These are phyloP conservation scores for Microbotryum scabiosae DNA, from an alignment of 1,284 basidiomycete species.

Conservation along the genomic window DNA sequence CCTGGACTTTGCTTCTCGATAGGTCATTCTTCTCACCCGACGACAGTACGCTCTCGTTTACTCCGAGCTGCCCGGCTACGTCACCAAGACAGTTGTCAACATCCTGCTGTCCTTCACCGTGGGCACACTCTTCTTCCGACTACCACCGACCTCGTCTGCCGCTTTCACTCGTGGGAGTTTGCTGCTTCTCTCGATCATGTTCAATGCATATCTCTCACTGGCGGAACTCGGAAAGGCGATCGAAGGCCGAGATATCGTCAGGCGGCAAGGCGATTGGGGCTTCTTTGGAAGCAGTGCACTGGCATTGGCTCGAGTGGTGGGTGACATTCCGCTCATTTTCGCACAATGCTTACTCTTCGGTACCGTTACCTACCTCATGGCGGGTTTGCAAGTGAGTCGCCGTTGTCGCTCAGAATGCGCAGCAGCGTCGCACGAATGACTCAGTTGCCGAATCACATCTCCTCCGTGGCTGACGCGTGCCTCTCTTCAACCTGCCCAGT, in stretches of 20 bases:
- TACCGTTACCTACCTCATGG: conserved; percentile 34
- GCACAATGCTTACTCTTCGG: conserved; percentile 34
- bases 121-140: conserved; percentile 32
- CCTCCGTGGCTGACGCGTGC: too few relatives aligned
- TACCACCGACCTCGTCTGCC: conserved; percentile 27
- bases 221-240: conserved; percentile 34
- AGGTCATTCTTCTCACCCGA: conserved; percentile 28
- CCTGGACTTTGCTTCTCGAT: too few relatives aligned
- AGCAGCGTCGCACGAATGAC: too few relatives aligned
- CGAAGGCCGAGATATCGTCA: conserved; percentile 32
- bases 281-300: conserved; percentile 34
- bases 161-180: conserved; percentile 33
- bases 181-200: conserved; percentile 33
- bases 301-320: conserved; percentile 31
- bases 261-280: conserved; percentile 33
- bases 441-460: too few relatives aligned
- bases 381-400: conserved; percentile 30
- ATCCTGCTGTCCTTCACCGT: conserved; percentile 32
- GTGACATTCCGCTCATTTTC: conserved; percentile 35
- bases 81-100: conserved; percentile 34
- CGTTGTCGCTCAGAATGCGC: background rate
- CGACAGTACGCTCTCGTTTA: conserved; percentile 33
- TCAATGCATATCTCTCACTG: conserved; percentile 34
- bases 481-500: too few relatives aligned
- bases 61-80: conserved; percentile 32